Conservation (phyloP, 345 rosid genomes). For the Streptanthus diversifolius region DNA sequence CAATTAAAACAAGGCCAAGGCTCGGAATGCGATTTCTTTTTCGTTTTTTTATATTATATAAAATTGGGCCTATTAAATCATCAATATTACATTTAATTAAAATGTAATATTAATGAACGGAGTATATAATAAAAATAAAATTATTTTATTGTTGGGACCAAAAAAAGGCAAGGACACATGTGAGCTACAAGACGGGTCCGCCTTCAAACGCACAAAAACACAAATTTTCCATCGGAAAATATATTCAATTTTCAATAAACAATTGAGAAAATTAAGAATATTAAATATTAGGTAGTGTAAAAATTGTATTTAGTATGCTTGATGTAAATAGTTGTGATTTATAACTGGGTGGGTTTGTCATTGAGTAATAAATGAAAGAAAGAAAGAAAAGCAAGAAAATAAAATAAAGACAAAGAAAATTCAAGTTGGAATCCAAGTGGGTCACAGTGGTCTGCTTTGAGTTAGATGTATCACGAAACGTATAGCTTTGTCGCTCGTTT, state of each 20-base stretch:
- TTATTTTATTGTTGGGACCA: constrained; percentile 36
- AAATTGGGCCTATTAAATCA: background rate
- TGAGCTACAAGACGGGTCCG: constrained; percentile 27
- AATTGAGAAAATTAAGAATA: background rate
- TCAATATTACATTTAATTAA: too few relatives aligned
- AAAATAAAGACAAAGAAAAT: constrained; percentile 23
- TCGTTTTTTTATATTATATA: background rate
- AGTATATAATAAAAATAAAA: background rate
- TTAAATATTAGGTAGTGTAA: background rate
- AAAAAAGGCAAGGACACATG: constrained; percentile 17
- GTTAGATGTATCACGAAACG: constrained; percentile 26
- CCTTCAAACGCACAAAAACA: constrained; percentile 13
- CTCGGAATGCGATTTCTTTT: constrained; percentile 12
- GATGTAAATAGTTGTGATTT: background rate
- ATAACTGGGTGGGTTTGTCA: background rate
- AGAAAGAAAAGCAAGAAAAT: constrained; percentile 9
- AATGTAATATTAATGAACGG: constrained; percentile 12
- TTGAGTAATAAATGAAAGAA: background rate
- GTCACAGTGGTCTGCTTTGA: constrained; percentile 33
- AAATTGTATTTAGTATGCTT: background rate
- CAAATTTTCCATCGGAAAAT: background rate
- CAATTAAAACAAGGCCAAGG: background rate
- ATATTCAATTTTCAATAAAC: background rate
- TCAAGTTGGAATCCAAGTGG: constrained; percentile 39
- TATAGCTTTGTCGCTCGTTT: constrained; percentile 22